Base-by-base conservation (phyloP, 495 filamentous ascomycete genomes). In the Aspergillus nanangensis region DNA sequence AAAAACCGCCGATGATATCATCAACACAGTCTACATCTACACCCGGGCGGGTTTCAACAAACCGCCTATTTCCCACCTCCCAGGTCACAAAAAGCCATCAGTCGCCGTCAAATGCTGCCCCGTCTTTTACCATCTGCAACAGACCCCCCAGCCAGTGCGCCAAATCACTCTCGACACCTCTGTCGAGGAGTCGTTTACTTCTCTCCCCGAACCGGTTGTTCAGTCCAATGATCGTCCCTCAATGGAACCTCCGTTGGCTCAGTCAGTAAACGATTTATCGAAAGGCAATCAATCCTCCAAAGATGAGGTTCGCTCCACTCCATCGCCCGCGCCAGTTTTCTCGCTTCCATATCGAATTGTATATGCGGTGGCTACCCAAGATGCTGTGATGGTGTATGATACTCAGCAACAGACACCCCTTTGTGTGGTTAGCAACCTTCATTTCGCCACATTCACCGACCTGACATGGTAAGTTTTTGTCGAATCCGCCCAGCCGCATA, bases 21-120 rank as follows among this genome's bases (percentile, higher is more conserved):
- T 86, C 66, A 99, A 99, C 58, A 99, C 94, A 0, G 94, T 97
- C 21, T 99, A 97, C 65, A 89, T 99, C 37, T 99, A 99, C 60
- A 96, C 92, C 0, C 79, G 94, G 47, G 94, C 90, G 14, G 94
- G 94, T 10, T 87, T 99, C 55, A 97, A 95, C 65, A 96, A 92
- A 61, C 90, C 94, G 11, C 94, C 94, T 13, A 87, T 99, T 46
- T 90, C 94, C n/a, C 92, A 96, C 68, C 77, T 99, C 23, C 94
- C 94, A 0, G 94, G 93, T 1, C 92, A 96, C 56, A 99, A 96
- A 73, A 99, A 99, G 60, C 92, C 94, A 8, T 99, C 94, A 1
- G 88, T 99, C 10, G 94, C 89, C 3, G 88, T 99, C 36, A 85
- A 86, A 60, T 99, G 93, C 65, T 99, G 92, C 2, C 91, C 94